Base-by-base conservation (phyloP, 768 basidiomycete species). In the Kwoniella heveanensis region DNA sequence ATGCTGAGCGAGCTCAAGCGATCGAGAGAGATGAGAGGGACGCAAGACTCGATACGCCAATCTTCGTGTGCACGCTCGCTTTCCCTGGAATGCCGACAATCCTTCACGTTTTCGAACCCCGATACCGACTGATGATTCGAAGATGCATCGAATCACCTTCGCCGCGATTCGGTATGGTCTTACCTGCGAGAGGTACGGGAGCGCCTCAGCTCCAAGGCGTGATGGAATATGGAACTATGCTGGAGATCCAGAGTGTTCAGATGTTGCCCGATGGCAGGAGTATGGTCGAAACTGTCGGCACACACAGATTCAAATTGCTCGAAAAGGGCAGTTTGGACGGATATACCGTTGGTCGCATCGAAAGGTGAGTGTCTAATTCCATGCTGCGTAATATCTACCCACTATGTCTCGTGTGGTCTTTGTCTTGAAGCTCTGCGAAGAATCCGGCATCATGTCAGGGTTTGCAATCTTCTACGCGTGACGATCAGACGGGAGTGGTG, bases 101-200 rank as follows among this genome's bases (percentile, higher is more conserved):
- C 58, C 83, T 98, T 17, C 93, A 96, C 79, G 88, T 98, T 74
- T 97, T 91, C 77, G 95, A 98, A 78, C 95, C 95, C 0, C 85
- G 90, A 83, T 94, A 97, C 78, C 88, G 95, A 7, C 84, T 98
- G 54, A 97, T 98, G 95, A 88, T 98, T 57, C 89, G 95, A 24
- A 87, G 95, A n/a, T 92, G 90, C 77, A 87, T 97, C 61, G 88
- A 91, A 71, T 86, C 85, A 17, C 83, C 85, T 4, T 82, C 82
- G 47, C 90, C 90, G n/a, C 83, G 84, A 24, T 96, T 98, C 79
- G 95, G 95, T 37, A 97, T 97, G 91, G 85, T 96, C 73, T 88
- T 95, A 82, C 88, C 90, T 15, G 83, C 85, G 2, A 80, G 83
- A 27, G 73, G 70, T 1, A 56, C 69, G 0, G 69, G 66, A 22